Base-by-base conservation (phyloP, 768 basidiomycete species). In the Mrakia blollopis region DNA sequence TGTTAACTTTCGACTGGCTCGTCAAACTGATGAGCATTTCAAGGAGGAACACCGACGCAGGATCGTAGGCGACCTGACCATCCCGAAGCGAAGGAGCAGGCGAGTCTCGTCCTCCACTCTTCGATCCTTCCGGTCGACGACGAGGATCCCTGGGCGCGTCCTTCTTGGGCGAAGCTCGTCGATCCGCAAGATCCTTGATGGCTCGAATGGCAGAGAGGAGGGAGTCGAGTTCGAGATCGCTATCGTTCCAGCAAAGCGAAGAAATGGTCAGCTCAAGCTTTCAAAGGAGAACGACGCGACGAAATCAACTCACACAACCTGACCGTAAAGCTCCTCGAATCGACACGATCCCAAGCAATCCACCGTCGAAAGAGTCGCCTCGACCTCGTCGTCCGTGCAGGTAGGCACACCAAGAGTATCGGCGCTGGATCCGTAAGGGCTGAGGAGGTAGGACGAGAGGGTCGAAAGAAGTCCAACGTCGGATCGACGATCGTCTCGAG, bases 381-480 rank as follows among this genome's bases (percentile, higher is more conserved):
- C 97, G 28, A 98, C 86, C 80, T 98, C 94, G 54, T 83, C 87
- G 35, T 94, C 92, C 0, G 91, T 94, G 50, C 68, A 70, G 3
- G 77, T 74, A 32, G 77, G 77, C 9, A 78, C 73, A 3, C 73
- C 88, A n/a, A 90, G 83, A 32, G 88, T 86, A n/a, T 96, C 94
- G 8, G 88, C 86, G 80, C 88, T 91, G 32, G 87, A 81, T 23
- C 89, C 88, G 81, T 98, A 98, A 0, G 97, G 97, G 10, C 95
- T 96, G 87, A 99, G 91, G 79, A 99, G 87, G 83, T 99, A 99
- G 0, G 93, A 95, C 1, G 96, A 98, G 73, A 99, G 83, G 0
- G 97, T 89, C 13, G 95, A 98, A 21, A 99, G 86, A 28, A 99
- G 85, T 28, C 97, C 97, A n/a, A 91, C 92, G 76, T 98, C 96